These are phyloP conservation scores for Stephania yunnanensis DNA, from an alignment of 164 flowering plant species.

Conservation along the genomic window DNA sequence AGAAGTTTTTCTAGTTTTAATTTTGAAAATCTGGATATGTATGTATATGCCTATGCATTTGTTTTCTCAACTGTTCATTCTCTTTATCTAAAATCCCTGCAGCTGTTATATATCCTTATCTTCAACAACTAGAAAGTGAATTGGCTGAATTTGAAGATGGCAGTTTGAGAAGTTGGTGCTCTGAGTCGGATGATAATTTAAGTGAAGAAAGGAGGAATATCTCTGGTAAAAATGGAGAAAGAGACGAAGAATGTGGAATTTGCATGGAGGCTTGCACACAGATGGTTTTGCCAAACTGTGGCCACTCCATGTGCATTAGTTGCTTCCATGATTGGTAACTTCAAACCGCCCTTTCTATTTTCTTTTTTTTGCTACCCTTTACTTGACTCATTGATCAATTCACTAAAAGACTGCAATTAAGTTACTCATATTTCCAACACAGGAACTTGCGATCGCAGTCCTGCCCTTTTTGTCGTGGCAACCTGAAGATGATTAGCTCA, in stretches of 20 bases:
- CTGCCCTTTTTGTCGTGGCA: slow-evolving; percentile 87
- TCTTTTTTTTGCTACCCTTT: background rate
- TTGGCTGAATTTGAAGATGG: slow-evolving; percentile 24
- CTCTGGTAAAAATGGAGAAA: slow-evolving; percentile 25
- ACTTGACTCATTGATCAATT: slow-evolving; percentile 4
- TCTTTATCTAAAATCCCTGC: slow-evolving; percentile 19
- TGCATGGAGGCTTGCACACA: slow-evolving; percentile 61
- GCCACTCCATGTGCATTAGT: slow-evolving; percentile 61
- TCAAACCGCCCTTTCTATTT: background rate
- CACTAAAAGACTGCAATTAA: background rate
- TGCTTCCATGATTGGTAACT: slow-evolving; percentile 69
- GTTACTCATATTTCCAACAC: slow-evolving; percentile 11
- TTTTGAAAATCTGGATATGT: background rate
- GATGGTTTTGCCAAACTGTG: slow-evolving; percentile 64
- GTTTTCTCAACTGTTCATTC: background rate
- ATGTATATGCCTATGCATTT: background rate
- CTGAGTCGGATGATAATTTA: slow-evolving; percentile 16
- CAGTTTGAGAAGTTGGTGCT: slow-evolving; percentile 16
- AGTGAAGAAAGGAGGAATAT: slow-evolving; percentile 25
- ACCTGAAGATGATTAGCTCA: slow-evolving; percentile 52
- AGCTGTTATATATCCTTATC: slow-evolving; percentile 76
- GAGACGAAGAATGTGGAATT: slow-evolving; percentile 75
- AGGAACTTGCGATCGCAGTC: slow-evolving; percentile 71
- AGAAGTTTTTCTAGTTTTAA: background rate
- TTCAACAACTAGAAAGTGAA: slow-evolving; percentile 52